A percentile compares a stretch with the other conserved stretches of the same genome.
Conservation (phyloP, 2,329 filamentous ascomycete species). For the Ophiocordyceps australis region DNA sequence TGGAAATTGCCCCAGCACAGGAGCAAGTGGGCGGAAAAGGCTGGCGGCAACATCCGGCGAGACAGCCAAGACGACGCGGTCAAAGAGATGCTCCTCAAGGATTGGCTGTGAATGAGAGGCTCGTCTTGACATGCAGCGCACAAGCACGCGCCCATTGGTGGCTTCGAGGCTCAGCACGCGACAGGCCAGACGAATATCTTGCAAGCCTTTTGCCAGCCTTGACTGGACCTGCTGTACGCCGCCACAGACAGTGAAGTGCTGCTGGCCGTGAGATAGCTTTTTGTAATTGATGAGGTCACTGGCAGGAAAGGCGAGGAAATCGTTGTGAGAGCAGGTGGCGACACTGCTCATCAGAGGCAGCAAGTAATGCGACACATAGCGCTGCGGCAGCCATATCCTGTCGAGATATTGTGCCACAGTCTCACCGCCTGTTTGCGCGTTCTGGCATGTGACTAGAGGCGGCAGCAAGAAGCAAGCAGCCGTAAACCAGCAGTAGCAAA, state of each 20-base stretch:
- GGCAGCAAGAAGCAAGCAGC: constrained; percentile 28
- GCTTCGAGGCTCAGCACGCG: constrained; percentile 17
- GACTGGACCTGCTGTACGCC: constrained; percentile 30
- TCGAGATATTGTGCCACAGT: constrained; percentile 27
- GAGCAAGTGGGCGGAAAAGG: constrained; percentile 24
- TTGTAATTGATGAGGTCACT: constrained; percentile 33
- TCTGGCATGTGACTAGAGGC: constrained; percentile 8
- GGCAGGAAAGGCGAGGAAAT: constrained; percentile 31
- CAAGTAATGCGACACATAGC: constrained; percentile 29
- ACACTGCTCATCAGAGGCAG: constrained; percentile 35
- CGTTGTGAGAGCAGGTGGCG: constrained; percentile 32
- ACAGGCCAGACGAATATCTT: constrained; percentile 18
- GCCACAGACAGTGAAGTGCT: constrained; percentile 29
- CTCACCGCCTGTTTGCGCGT: constrained; percentile 12
- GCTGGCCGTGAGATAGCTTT: constrained; percentile 21
- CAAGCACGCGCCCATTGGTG: constrained; percentile 5
- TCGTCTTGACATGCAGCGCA: constrained; percentile 14
- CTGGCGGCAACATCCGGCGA: constrained; percentile 30
- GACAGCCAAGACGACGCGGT: constrained; percentile 33
- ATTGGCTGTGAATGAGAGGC: constrained; percentile 9
- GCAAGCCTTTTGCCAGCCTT: constrained; percentile 20
- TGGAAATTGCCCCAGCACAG: constrained; percentile 23
- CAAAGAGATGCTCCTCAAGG: no score
- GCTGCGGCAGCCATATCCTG: constrained; percentile 28
- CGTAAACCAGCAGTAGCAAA: constrained; percentile 35